These are phyloP conservation scores for Pythium utonaiense DNA, from an alignment of 352 stramenopile species.

Conservation along the genomic window DNA sequence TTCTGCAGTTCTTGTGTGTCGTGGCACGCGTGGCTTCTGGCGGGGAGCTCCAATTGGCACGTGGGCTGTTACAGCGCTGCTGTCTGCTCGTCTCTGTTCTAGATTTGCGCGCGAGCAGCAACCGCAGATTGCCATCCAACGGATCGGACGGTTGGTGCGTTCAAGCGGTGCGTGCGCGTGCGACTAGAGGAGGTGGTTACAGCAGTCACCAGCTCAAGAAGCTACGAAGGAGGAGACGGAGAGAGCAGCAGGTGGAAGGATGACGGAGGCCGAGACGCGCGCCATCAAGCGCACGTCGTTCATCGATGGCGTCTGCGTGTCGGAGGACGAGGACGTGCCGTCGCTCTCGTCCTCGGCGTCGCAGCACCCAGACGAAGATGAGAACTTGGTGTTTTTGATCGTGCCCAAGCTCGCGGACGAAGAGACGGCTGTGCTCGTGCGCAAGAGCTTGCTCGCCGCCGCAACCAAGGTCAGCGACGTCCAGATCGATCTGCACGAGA, in stretches of 20 bases:
- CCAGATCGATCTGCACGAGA: constrained; percentile 60
- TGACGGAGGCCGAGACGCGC: constrained; percentile 1
- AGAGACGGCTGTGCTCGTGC: constrained; percentile 27
- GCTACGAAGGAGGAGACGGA: background rate
- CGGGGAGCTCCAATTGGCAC: too few species aligned
- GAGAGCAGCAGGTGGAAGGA: background rate
- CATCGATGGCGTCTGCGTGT: constrained; percentile 50
- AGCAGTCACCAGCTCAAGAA: too few species aligned
- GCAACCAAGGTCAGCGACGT: constrained; percentile 39
- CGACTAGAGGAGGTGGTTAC: too few species aligned
- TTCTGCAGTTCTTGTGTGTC: too few species aligned
- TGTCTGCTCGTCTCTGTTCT: too few species aligned
- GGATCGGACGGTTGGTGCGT: too few species aligned
- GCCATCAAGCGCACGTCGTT: constrained; percentile 16
- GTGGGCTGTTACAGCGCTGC: too few species aligned
- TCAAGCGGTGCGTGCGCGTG: too few species aligned
- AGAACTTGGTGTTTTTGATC: constrained; percentile 71
- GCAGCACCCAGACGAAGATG: constrained; percentile 41
- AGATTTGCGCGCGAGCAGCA: too few species aligned
- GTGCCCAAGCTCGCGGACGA: constrained; percentile 43
- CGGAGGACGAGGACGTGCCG: constrained; percentile 59
- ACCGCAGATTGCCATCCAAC: too few species aligned
- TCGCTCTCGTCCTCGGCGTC: constrained; percentile 75
- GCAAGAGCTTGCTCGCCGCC: constrained; percentile 30
- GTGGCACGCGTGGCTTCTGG: too few species aligned